phyloP scores from a whole-genome alignment of 2,329 filamentous ascomycete species.

The Colletotrichum truncatum region DNA sequence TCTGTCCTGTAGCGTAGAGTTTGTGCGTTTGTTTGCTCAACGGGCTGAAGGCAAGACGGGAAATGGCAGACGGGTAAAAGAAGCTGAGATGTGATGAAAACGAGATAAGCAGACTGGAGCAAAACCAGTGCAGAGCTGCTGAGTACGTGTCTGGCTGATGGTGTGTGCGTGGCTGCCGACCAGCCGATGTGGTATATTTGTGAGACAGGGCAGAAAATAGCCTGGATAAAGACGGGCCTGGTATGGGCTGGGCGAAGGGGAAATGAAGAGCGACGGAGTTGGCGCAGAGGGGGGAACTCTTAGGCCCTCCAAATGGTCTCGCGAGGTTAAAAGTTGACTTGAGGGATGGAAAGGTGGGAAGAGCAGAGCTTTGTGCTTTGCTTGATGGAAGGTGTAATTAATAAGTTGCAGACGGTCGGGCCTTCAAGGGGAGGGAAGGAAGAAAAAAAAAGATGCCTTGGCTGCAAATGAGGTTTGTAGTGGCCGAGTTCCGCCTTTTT shows the following conservation, averaged over 20 bases:
- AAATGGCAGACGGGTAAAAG: background rate
- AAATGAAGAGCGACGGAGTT: constrained; percentile 29
- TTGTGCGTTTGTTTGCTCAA: background rate
- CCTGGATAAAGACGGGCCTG: constrained; percentile 22
- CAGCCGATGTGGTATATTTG: constrained; percentile 25
- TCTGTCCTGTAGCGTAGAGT: constrained; percentile 32
- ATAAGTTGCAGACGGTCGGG: constrained; percentile 23
- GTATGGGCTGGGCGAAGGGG: constrained; percentile 24
- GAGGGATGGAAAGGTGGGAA: background rate
- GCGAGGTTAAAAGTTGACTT: background rate
- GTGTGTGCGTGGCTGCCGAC: constrained; percentile 18
- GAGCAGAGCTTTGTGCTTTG: background rate
- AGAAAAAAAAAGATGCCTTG: constrained; percentile 27
- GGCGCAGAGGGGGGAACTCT: constrained; percentile 12
- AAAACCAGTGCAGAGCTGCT: background rate
- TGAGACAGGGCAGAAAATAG: constrained; percentile 27
- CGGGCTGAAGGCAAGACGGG: background rate
- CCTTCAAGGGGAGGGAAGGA: constrained; percentile 7
- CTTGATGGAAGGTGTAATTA: constrained; percentile 10
- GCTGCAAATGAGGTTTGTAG: constrained; percentile 26
- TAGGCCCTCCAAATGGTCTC: background rate
- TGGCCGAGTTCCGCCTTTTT: constrained; percentile 31
- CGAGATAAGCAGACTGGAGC: constrained; percentile 8
- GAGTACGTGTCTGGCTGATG: constrained; percentile 26
- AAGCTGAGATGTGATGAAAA: constrained; percentile 7